Percentiles rank a stretch among this genome's conserved stretches.
Evolutionary conservation across 179 eudicot species (phyloP).

Genomic region (Amaranthus tricolor): DNA sequence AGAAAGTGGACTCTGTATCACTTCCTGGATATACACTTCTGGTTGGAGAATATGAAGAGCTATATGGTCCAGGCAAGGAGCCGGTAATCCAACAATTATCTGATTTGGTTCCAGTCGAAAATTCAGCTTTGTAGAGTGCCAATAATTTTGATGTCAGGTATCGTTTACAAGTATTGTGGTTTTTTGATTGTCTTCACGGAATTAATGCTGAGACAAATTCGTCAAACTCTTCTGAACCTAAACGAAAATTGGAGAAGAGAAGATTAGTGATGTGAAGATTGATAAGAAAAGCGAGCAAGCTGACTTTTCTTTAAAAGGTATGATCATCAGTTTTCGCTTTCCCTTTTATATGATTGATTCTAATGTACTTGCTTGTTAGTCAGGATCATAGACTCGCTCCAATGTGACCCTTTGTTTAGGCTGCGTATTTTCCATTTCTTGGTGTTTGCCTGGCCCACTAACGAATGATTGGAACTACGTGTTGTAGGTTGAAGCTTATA

Average conservation of each 20-base stretch:
- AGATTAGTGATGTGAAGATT: conserved; percentile 22
- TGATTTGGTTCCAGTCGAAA: conserved; percentile 28
- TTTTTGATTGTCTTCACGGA: conserved; percentile 9
- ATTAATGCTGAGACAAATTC: conserved; percentile 28
- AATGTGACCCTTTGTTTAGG: background rate
- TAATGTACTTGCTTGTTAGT: conserved; percentile 4
- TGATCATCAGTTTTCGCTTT: background rate
- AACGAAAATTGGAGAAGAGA: conserved; percentile 40
- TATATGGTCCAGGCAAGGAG: conserved; percentile 90
- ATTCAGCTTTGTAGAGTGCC: conserved; percentile 2
- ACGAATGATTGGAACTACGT: background rate
- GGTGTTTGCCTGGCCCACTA: background rate
- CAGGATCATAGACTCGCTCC: background rate
- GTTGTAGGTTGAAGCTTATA: conserved; percentile 75
- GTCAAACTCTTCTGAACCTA: conserved; percentile 30
- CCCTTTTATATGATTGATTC: background rate
- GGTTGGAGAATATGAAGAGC: conserved; percentile 72
- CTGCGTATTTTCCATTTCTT: background rate
- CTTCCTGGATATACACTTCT: conserved; percentile 32
- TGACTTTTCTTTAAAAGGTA: conserved; percentile 60
- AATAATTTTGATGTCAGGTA: conserved; percentile 26
- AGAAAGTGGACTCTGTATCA: conserved; percentile 19
- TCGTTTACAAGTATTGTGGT: conserved; percentile 15
- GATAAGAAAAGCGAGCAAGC: conserved; percentile 38
- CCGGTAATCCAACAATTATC: conserved; percentile 40